A percentile compares a stretch with the other conserved stretches of the same genome.
Evolutionary conservation across 1,139 yeast genomes (phyloP).

Genomic region (Blastobotrys persicus): DNA sequence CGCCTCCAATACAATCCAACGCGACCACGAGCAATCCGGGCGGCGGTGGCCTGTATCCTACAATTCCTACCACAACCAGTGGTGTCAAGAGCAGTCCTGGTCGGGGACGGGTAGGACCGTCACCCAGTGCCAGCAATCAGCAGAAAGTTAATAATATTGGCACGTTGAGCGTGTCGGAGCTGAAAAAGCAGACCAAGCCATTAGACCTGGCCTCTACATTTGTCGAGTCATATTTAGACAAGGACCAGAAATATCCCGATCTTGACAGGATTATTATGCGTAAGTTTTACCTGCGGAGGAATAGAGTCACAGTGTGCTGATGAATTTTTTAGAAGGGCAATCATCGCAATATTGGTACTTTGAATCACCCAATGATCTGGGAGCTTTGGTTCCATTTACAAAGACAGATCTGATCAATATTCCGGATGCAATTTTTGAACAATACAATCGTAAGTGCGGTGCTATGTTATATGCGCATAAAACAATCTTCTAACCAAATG

Average conservation of each 20-base stretch:
- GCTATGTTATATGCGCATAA: not conserved
- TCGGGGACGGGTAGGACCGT: conserved; percentile 7
- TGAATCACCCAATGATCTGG: conserved; percentile 27
- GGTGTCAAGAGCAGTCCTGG: conserved; percentile 3
- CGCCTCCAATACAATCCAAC: conserved; percentile 14
- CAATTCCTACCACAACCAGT: conserved; percentile 4
- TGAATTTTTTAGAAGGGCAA: conserved; percentile 25
- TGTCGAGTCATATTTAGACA: conserved; percentile 36
- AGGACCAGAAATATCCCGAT: conserved; percentile 41
- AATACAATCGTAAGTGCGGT: conserved; percentile 48
- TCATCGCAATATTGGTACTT: conserved; percentile 28
- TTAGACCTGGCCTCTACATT: conserved; percentile 37
- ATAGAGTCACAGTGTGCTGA: not conserved
- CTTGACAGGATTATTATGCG: conserved; percentile 37
- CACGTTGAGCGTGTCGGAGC: conserved; percentile 23
- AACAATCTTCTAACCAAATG: too few relatives aligned
- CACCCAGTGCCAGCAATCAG: conserved; percentile 2
- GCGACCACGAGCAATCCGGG: conserved; percentile 1
- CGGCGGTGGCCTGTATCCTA: conserved; percentile 6
- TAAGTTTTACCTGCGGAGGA: conserved; percentile 17
- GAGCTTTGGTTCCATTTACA: conserved; percentile 70
- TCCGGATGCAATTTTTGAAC: conserved; percentile 81
- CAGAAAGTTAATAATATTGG: conserved; percentile 20
- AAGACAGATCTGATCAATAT: conserved; percentile 65
- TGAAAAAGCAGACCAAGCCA: conserved; percentile 27